phyloP scores from a whole-genome alignment of 768 basidiomycete species.

The Leccinum variicolor region DNA sequence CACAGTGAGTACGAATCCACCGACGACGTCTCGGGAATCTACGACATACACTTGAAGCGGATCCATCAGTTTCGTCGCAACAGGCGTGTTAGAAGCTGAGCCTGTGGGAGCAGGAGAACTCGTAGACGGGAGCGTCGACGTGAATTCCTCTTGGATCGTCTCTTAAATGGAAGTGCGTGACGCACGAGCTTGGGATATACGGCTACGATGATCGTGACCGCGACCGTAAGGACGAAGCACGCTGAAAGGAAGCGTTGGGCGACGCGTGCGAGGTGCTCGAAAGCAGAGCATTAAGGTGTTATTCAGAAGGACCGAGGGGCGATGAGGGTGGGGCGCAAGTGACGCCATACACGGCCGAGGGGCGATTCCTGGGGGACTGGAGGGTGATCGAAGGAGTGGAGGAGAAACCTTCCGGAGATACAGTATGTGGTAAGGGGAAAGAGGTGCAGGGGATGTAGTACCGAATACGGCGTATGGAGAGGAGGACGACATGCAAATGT shows the following conservation, averaged over 20 bases:
- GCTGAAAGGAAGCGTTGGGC: slow-evolving; percentile 40
- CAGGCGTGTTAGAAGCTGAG: slow-evolving; percentile 33
- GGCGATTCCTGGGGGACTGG: slow-evolving; percentile 32
- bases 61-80: slow-evolving; percentile 15
- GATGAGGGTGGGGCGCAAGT: slow-evolving; percentile 56
- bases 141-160: slow-evolving; percentile 72
- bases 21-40: slow-evolving; percentile 51
- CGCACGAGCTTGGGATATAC: slow-evolving; percentile 59
- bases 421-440: slow-evolving; percentile 58
- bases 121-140: slow-evolving; percentile 29
- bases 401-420: slow-evolving; percentile 42
- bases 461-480: slow-evolving; percentile 68
- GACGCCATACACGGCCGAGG: slow-evolving; percentile 73
- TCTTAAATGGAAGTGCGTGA: slow-evolving; percentile 73
- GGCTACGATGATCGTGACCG: slow-evolving; percentile 68
- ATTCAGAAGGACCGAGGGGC: slow-evolving; percentile 69
- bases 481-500: slow-evolving; percentile 50
- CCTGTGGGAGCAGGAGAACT: slow-evolving; percentile 20
- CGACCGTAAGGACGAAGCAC: slow-evolving; percentile 42
- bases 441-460: slow-evolving; percentile 51
- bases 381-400: slow-evolving; percentile 48
- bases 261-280: slow-evolving; percentile 52
- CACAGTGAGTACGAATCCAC: slow-evolving; percentile 46
- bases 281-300: slow-evolving; percentile 57
- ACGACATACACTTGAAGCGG: slow-evolving; percentile 50